phyloP scores from a whole-genome alignment of 2,329 filamentous ascomycete genomes.

The Trematosphaeria pertusa region DNA sequence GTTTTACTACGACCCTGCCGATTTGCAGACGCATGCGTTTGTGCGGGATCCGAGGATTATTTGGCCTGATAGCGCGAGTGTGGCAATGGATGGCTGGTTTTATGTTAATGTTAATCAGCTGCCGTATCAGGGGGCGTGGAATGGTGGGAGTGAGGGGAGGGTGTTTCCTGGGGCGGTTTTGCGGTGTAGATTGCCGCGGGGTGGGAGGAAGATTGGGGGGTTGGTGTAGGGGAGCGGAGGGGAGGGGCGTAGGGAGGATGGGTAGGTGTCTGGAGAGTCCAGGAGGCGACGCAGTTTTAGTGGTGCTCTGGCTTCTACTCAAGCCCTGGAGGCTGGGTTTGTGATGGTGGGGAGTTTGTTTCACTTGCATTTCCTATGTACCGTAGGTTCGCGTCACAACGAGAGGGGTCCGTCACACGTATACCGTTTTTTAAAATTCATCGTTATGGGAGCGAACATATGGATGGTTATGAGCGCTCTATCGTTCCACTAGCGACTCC shows the following conservation, averaged over 20 bases:
- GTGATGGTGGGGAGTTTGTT: too few relatives aligned
- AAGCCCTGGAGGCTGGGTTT: too few relatives aligned
- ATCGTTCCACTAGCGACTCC: too few relatives aligned
- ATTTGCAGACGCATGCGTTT: constrained; percentile 52
- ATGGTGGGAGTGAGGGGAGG: constrained; percentile 53
- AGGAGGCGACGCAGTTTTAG: too few relatives aligned
- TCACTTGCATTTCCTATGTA: too few relatives aligned
- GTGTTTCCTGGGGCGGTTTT: constrained; percentile 55
- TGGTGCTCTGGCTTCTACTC: too few relatives aligned
- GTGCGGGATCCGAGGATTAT: constrained; percentile 56
- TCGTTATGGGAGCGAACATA: too few relatives aligned
- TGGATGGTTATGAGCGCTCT: too few relatives aligned
- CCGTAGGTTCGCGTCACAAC: too few relatives aligned
- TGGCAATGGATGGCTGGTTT: constrained; percentile 45
- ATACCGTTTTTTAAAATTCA: too few relatives aligned
- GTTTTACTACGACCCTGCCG: constrained; percentile 48
- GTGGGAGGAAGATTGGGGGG: background rate
- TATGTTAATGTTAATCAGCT: constrained; percentile 58
- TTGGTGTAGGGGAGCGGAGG: background rate
- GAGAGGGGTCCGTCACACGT: too few relatives aligned
- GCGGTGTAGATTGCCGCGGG: constrained; percentile 48
- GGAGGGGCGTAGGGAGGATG: background rate
- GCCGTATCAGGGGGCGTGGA: constrained; percentile 57
- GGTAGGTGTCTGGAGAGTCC: background rate
- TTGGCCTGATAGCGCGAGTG: constrained; percentile 55